phyloP scores from a whole-genome alignment of 78 protist species.

The Anaeramoeba flamelloides region DNA sequence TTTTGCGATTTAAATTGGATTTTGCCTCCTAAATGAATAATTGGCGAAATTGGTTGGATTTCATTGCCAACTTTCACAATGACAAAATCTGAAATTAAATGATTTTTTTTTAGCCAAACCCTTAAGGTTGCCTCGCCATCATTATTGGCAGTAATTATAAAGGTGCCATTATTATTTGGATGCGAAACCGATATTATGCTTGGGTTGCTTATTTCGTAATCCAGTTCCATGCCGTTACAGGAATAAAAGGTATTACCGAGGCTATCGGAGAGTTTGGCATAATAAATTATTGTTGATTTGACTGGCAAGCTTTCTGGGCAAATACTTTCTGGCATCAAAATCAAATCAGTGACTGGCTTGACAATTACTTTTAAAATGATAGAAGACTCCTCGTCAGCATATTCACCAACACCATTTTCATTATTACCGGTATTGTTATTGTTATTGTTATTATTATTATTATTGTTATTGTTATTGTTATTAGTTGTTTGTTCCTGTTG shows the following conservation, averaged over 20 bases:
- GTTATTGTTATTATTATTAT: neutral
- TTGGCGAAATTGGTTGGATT: neutral
- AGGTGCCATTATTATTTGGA: neutral
- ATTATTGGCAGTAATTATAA: neutral
- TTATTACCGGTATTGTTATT: neutral
- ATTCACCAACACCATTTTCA: neutral
- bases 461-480: neutral
- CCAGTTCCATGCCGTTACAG: neutral
- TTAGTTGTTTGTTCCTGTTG: neutral
- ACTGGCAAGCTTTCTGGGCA: neutral
- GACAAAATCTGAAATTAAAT: neutral
- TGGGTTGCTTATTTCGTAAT: neutral
- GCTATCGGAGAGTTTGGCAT: neutral
- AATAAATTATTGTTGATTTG: neutral
- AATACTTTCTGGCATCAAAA: neutral
- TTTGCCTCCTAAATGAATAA: neutral
- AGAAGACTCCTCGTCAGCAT: neutral
- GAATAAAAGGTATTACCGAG: neutral
- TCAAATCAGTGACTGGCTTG: neutral
- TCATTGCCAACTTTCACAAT: neutral
- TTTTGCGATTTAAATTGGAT: neutral
- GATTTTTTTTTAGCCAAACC: neutral
- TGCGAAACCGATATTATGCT: neutral
- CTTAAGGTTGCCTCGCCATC: neutral
- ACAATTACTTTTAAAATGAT: neutral